Percentiles rank a stretch among this genome's conserved stretches.
phyloP scores from a whole-genome alignment of 257 asterid genomes.

The Coffea eugenioides region DNA sequence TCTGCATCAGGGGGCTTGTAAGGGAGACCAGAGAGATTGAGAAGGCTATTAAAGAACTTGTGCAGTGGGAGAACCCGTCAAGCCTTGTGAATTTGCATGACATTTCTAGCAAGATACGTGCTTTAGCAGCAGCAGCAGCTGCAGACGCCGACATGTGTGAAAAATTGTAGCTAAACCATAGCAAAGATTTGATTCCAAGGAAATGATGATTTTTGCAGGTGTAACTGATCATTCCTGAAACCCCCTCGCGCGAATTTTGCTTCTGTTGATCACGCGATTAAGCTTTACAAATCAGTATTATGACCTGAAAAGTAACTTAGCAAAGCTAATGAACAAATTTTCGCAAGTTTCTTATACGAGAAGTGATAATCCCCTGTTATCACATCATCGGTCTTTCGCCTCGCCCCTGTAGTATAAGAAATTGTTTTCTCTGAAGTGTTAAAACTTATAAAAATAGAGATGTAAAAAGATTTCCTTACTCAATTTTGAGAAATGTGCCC shows the following conservation, averaged over 20 bases:
- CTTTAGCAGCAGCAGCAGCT: slow-evolving; percentile 16
- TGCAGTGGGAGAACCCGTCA: slow-evolving; percentile 86
- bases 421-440: neutral
- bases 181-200: neutral
- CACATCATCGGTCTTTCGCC: neutral
- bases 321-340: neutral
- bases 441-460: too few relatives aligned
- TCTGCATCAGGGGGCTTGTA: slow-evolving; percentile 55
- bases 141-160: slow-evolving; percentile 8
- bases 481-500: too few relatives aligned
- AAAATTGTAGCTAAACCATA: neutral
- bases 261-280: neutral
- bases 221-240: neutral
- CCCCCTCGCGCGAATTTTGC: neutral
- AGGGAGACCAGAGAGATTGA: slow-evolving; percentile 65
- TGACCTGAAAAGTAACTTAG: neutral
- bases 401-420: too few relatives aligned
- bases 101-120: slow-evolving; percentile 51
- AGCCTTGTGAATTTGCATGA: slow-evolving; percentile 54
- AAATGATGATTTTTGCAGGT: too few relatives aligned
- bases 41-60: slow-evolving; percentile 54
- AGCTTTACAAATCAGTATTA: neutral
- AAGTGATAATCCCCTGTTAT: neutral
- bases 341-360: too few relatives aligned
- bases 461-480: too few relatives aligned